phyloP scores from a whole-genome alignment of 1,284 basidiomycete genomes.

The Schizophyllum amplum region DNA sequence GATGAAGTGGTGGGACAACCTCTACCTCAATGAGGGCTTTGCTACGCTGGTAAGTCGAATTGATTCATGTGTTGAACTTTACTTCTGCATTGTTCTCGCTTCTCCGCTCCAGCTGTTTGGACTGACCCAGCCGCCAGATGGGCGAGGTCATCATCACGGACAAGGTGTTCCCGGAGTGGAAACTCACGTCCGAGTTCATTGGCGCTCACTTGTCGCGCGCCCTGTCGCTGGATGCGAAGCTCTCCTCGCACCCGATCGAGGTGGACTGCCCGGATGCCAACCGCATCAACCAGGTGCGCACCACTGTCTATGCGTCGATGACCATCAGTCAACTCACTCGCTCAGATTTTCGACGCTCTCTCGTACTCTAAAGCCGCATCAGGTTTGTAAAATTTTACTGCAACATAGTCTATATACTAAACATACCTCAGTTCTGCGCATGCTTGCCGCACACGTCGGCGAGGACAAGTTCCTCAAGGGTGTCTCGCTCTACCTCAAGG shows the following conservation, averaged over 20 bases:
- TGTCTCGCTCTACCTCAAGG: conserved; percentile 89
- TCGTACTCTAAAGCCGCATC: conserved; percentile 87
- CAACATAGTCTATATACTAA: conserved; percentile 2
- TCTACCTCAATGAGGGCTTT: conserved; percentile 76
- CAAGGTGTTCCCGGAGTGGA: conserved; percentile 78
- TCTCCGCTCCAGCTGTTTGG: conserved; percentile 81
- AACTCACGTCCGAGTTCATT: conserved; percentile 64
- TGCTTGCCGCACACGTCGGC: conserved; percentile 87
- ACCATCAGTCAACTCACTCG: not conserved
- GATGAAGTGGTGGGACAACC: conserved; percentile 92
- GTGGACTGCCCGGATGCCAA: conserved; percentile 86
- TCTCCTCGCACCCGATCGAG: conserved; percentile 94
- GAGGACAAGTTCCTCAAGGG: conserved; percentile 85
- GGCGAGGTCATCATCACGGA: conserved; percentile 89
- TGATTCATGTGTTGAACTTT: not conserved
- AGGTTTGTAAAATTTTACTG: conserved; percentile 29
- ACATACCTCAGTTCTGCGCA: conserved; percentile 65
- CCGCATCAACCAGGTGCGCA: conserved; percentile 62
- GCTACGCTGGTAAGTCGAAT: conserved; percentile 1
- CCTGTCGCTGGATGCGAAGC: conserved; percentile 78
- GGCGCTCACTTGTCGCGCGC: conserved; percentile 56
- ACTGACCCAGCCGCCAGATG: too few relatives aligned
- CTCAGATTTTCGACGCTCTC: conserved; percentile 70
- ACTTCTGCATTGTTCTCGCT: conserved; percentile 18
- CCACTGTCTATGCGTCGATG: not conserved